Percentiles rank a stretch among this genome's conserved stretches.
phyloP scores from a whole-genome alignment of 2,329 filamentous ascomycete species.

The Moelleriella libera region DNA sequence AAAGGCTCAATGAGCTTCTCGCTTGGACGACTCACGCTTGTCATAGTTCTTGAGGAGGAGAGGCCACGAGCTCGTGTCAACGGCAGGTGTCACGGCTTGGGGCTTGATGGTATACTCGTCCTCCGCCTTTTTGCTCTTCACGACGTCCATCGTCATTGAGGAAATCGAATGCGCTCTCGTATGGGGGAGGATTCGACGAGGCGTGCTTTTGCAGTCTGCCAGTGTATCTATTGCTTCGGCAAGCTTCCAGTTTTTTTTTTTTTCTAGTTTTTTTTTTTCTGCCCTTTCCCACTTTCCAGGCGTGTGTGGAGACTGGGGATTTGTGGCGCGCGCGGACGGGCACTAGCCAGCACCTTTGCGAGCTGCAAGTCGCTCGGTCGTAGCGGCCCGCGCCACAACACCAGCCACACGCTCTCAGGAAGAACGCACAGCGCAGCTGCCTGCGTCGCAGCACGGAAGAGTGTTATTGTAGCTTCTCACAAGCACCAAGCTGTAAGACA shows the following conservation, averaged over 20 bases:
- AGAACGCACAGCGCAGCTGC: no score
- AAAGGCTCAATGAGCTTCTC: neutral
- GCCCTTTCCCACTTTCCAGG: slow-evolving; percentile 5
- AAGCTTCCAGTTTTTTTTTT: slow-evolving; percentile 10
- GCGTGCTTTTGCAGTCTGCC: slow-evolving; percentile 7
- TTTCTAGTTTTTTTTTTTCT: neutral
- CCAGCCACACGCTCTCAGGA: no score
- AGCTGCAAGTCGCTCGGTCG: no score
- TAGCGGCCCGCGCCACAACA: no score
- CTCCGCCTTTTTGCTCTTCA: slow-evolving; percentile 29
- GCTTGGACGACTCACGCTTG: slow-evolving; percentile 48
- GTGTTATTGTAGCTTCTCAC: no score
- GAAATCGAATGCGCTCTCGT: slow-evolving; percentile 7
- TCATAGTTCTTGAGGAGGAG: slow-evolving; percentile 93
- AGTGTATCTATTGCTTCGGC: neutral
- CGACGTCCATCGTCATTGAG: slow-evolving; percentile 34
- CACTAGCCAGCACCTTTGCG: no score
- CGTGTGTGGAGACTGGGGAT: neutral
- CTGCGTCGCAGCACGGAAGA: no score
- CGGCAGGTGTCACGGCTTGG: slow-evolving; percentile 59
- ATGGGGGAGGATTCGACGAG: slow-evolving; percentile 8
- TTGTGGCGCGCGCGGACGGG: no score
- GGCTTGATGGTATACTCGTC: slow-evolving; percentile 86
- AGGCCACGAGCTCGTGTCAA: slow-evolving; percentile 85
- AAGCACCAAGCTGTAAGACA: no score